Evolutionary conservation across 768 basidiomycete genomes (phyloP).

Genomic region (Boletales sp.): DNA sequence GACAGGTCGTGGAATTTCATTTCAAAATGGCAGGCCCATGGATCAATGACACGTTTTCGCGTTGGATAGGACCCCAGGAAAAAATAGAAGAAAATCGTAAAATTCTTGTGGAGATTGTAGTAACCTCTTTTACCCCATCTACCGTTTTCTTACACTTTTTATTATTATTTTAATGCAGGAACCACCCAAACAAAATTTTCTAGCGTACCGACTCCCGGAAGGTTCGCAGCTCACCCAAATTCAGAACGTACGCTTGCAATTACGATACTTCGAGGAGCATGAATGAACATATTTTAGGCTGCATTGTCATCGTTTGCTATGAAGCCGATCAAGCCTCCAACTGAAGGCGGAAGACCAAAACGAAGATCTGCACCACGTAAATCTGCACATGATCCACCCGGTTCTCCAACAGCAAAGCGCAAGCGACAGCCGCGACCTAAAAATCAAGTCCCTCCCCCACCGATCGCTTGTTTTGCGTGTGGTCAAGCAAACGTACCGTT

Average conservation of each 20-base stretch:
- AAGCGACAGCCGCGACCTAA: conserved; percentile 37
- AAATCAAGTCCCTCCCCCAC: conserved; percentile 33
- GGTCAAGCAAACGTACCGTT: conserved; percentile 68
- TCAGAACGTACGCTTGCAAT: conserved; percentile 44
- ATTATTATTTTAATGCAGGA: no score
- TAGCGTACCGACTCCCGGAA: conserved; percentile 55
- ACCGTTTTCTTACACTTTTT: background rate
- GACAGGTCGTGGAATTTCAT: conserved; percentile 43
- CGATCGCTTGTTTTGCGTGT: conserved; percentile 58
- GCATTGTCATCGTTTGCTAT: conserved; percentile 47
- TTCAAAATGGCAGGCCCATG: conserved; percentile 45
- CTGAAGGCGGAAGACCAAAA: conserved; percentile 34
- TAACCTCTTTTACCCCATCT: background rate
- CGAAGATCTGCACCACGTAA: conserved; percentile 35
- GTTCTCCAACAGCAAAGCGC: conserved; percentile 36
- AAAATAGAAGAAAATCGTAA: conserved; percentile 48
- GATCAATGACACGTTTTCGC: conserved; percentile 55
- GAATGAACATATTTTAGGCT: conserved; percentile 32
- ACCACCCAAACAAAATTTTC: conserved; percentile 43
- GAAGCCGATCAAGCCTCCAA: conserved; percentile 56
- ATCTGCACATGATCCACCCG: conserved; percentile 19
- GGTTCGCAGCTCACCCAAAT: conserved; percentile 57
- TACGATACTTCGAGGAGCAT: background rate
- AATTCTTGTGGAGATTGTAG: conserved; percentile 46
- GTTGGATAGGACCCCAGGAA: conserved; percentile 60